Base-by-base conservation (phyloP, 2,329 filamentous ascomycete genomes). In the Aspergillus pseudotamarii region DNA sequence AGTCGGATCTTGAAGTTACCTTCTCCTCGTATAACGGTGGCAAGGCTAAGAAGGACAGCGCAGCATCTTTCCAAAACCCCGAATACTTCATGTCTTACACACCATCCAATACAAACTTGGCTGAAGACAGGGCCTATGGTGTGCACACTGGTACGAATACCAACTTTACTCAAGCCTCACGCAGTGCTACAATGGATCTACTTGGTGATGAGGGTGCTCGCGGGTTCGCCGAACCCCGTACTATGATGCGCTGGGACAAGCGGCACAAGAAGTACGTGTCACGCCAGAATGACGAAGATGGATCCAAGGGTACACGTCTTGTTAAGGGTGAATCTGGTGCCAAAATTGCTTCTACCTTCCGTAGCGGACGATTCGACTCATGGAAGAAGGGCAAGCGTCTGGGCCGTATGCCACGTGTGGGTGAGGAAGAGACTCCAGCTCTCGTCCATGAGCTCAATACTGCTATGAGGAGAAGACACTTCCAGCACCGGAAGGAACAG, bases 81-180 rank as follows among this genome's bases (percentile, higher is more conserved):
- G 94, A 97, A 51, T 88, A 95, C 70, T 99, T 96, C 88, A 98
- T 99, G 93, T 91, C 92, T 11, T 99, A 99, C 83, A 92, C 88
- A 1, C 95, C 95, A 0, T 89, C 91, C 65, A 89, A 88, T 48
- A 86, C 87, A 70, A 95, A 94, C 76, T 84, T 91, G 5, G 92
- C 91, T 58, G 94, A 98, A 80, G 93, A 97, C 75, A 91, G 92
- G 60, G 95, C 90, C 14, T 99, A 99, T 79, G 93, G 94, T 67
- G 93, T 99, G 21, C 92, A 96, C 78, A 91, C 92, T 0, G 93
- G 93, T 57, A 88, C 86, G 11, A 85, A 84, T 70, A 83, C 86
- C 60, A 94, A 91, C 78, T 99, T 99, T 80, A 86, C 96, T 54
- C 89, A 93, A 73, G 92, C 92, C 8, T 94, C 96, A n/a, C 88